Percentiles rank a stretch among this genome's conserved stretches.
These are phyloP conservation scores for Irpex lacteus DNA, from an alignment of 1,284 basidiomycete genomes.

Conservation along the genomic window DNA sequence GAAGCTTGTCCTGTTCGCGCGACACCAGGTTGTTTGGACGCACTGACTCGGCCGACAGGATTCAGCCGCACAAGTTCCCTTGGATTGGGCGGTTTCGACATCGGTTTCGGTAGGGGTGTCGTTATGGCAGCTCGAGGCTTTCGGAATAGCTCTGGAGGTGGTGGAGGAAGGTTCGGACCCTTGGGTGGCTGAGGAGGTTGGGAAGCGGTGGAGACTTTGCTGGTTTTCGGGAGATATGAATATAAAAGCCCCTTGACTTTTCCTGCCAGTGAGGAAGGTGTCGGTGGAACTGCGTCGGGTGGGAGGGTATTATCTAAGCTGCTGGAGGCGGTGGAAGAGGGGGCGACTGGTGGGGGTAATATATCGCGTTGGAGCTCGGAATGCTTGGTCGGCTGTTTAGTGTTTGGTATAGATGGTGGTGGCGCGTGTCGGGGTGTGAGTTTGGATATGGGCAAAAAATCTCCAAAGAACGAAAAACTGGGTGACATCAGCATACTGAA, in stretches of 20 bases:
- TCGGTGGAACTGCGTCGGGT: neutral
- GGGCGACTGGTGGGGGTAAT: neutral
- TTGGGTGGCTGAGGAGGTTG: conserved; percentile 12
- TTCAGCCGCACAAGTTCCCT: conserved; percentile 63
- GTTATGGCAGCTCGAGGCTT: conserved; percentile 50
- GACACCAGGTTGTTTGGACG: conserved; percentile 42
- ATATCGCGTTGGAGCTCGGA: neutral
- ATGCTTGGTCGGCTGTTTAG: neutral
- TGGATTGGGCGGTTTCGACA: conserved; percentile 44
- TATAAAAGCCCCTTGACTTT: conserved; percentile 50
- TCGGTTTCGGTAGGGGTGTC: conserved; percentile 53
- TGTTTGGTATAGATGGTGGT: neutral
- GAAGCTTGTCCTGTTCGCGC: conserved; percentile 31
- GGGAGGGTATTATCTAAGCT: neutral
- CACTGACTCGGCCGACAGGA: conserved; percentile 41
- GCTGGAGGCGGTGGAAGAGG: neutral
- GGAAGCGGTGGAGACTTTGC: conserved; percentile 1
- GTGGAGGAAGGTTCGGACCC: conserved; percentile 42
- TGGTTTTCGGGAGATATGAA: conserved; percentile 51
- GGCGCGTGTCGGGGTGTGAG: neutral
- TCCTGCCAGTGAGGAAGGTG: conserved; percentile 23
- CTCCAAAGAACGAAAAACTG: conserved; percentile 2
- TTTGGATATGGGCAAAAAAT: neutral
- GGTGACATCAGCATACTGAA: conserved; percentile 26
- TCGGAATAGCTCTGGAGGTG: conserved; percentile 47